Evolutionary conservation across 805 yeast species (phyloP), one percentile per base, ranked within the genome.

Genomic region (Saccharomycodes ludwigii): DNA sequence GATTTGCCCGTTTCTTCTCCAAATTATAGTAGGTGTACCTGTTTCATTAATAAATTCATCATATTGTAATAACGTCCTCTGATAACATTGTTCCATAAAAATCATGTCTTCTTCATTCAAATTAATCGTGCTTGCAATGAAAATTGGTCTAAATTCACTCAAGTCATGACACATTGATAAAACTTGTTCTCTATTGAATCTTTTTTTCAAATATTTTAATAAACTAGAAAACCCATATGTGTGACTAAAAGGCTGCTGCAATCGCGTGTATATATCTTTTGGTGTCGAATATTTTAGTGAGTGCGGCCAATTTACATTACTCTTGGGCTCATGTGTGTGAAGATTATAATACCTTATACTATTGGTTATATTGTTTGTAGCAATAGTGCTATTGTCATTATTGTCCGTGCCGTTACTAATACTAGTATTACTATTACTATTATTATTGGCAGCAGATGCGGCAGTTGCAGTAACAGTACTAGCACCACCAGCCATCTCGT

Each of bases 41-140:
- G 84, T 73, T 14, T 80, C 73, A 15, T 74, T 66, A 24, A 91
- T 79, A 50, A 82, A 81, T 52, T 77, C 80, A 38, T 84, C 86
- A 52, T 85, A 88, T 38, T 93, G 95, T 27, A 88, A 59, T 22
- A 88, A 59, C 0, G 97, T 85, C 27, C 98, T 62, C 54, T 88
- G 97, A 58, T 86, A 88, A 44, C 95, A 82, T 58, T 88, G 94
- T 50, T 88, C 98, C 79, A 91, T 84, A 48, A 88, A 88, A 3
- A 88, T 80, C 54, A 86, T 64, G 52, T 88, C 98, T 25, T 82
- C 93, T 44, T 83, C 94, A 36, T 86, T 82, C 22, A 88, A 58
- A 4, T 91, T 75, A 46, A 82, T 80, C 24, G 94, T 82, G 45
- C 93, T 81, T 3, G 96, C 95, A 44, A 86, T 84, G 51, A 88